Evolutionary conservation across 2,329 filamentous ascomycete genomes (phyloP).

Genomic region (Claviceps spartinae): DNA sequence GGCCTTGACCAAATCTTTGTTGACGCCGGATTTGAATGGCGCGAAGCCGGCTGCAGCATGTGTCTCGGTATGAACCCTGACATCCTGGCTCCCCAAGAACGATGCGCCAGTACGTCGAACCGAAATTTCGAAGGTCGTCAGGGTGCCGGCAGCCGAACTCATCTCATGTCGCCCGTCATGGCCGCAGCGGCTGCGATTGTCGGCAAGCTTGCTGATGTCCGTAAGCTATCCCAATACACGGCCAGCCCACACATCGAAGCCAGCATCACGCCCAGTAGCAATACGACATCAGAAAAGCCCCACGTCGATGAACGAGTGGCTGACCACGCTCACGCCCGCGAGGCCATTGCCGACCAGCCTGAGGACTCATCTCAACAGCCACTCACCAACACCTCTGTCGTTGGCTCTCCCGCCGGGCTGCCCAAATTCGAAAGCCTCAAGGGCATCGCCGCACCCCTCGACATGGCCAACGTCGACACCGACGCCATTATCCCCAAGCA

Average conservation of each 20-base stretch:
- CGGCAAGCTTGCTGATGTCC: constrained; percentile 84
- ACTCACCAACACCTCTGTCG: constrained; percentile 46
- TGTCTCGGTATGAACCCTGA: constrained; percentile 99
- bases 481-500: constrained; percentile 99
- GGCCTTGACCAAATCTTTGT: constrained; percentile 85
- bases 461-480: constrained; percentile 89
- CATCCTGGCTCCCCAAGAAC: constrained; percentile 81
- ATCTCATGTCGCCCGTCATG: constrained; percentile 95
- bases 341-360: constrained; percentile 42
- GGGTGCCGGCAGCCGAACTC: constrained; percentile 79
- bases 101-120: constrained; percentile 91
- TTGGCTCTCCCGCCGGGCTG: constrained; percentile 45
- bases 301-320: constrained; percentile 39
- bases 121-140: constrained; percentile 96
- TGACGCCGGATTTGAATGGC: constrained; percentile 93
- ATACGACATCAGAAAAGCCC: constrained; percentile 23
- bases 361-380: constrained; percentile 43
- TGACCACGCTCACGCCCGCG: constrained; percentile 37
- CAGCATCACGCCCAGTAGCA: constrained; percentile 21
- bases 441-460: constrained; percentile 77
- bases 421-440: constrained; percentile 74
- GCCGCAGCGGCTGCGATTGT: constrained; percentile 81
- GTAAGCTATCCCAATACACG: constrained; percentile 55
- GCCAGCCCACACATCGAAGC: constrained; percentile 48
- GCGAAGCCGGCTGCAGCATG: constrained; percentile 97